Conservation (phyloP, 345 rosid species). For the Populus euphratica region DNA sequence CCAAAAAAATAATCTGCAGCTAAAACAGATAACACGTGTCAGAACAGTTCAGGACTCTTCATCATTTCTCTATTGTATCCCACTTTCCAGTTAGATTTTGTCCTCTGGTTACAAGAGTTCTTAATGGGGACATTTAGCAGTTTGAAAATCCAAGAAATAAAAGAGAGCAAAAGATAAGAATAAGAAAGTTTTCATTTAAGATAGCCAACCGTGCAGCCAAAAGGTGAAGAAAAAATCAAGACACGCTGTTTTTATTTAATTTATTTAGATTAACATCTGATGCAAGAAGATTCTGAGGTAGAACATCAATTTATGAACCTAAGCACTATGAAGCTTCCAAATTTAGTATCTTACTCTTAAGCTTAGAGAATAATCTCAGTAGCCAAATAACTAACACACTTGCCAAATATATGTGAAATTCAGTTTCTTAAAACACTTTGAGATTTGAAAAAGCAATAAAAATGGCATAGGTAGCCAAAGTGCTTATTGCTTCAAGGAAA, state of each 20-base stretch:
- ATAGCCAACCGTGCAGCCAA: background rate
- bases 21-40: background rate
- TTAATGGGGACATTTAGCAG: background rate
- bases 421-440: background rate
- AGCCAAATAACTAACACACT: background rate
- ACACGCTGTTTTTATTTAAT: background rate
- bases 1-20: constrained; percentile 89
- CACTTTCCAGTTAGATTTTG: background rate
- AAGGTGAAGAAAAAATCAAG: background rate
- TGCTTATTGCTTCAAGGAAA: background rate
- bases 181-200: background rate
- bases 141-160: background rate
- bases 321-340: background rate
- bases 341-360: background rate
- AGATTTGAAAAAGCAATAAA: background rate
- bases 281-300: background rate
- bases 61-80: background rate
- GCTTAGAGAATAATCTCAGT: background rate
- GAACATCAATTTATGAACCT: background rate
- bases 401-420: background rate
- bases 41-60: constrained; percentile 6
- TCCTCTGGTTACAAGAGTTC: background rate
- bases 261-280: background rate
- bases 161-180: background rate
- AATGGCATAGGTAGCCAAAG: background rate